Conservation (phyloP, 192 early-diverging fungal species). For the Funneliformis geosporum region DNA sequence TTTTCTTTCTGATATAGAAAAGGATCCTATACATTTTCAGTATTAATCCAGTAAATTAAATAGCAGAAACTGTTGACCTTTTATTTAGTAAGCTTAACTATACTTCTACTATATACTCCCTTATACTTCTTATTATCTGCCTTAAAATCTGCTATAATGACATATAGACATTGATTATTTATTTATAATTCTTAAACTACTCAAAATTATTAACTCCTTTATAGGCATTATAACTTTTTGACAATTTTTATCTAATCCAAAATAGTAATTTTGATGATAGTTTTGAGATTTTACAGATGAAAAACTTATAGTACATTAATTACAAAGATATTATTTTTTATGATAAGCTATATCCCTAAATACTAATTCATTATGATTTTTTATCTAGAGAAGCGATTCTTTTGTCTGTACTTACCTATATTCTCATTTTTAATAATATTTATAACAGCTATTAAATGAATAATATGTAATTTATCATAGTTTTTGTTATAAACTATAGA, state of each 20-base stretch:
- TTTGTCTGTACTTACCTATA: neutral
- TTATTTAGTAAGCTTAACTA: neutral
- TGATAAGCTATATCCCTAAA: neutral
- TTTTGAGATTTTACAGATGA: neutral
- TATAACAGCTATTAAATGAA: neutral
- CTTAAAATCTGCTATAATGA: slow-evolving; percentile 9
- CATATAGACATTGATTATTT: neutral
- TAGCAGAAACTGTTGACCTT: too few species aligned
- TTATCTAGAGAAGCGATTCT: neutral
- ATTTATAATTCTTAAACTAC: neutral
- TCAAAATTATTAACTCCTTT: slow-evolving; percentile 16
- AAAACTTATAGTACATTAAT: neutral
- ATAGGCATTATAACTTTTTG: neutral
- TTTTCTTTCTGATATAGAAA: too few species aligned
- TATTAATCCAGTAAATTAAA: too few species aligned
- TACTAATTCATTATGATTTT: slow-evolving; percentile 12
- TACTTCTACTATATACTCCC: neutral
- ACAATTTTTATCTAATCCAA: neutral
- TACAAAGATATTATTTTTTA: neutral
- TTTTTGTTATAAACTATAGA: neutral
- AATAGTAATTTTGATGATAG: slow-evolving; percentile 3
- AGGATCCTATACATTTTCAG: too few species aligned
- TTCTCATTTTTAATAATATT: neutral
- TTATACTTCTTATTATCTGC: neutral
- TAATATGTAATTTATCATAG: neutral